Evolutionary conservation across 108 stramenopile species (phyloP).

Genomic region (Mediolabrus comicus): DNA sequence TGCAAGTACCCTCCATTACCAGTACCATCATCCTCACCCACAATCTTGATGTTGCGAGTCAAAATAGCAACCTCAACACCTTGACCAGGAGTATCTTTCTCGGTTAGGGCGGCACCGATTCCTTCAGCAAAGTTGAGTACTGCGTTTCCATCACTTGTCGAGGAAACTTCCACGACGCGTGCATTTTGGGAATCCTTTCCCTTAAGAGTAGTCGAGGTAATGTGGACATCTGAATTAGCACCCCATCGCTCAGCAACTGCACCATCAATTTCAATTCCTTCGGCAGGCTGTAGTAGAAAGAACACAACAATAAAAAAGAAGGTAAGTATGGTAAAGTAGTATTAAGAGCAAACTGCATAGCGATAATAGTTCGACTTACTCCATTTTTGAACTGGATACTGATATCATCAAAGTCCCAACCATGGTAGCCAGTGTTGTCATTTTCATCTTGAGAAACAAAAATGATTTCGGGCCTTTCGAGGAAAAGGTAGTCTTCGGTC

Average conservation of each 20-base stretch:
- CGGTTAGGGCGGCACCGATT: constrained; percentile 41
- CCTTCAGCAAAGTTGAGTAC: constrained; percentile 39
- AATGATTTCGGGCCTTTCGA: background rate
- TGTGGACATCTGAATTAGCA: constrained; percentile 50
- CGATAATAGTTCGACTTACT: constrained; percentile 18
- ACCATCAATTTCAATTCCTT: constrained; percentile 25
- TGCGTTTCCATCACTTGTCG: constrained; percentile 32
- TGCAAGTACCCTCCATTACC: constrained; percentile 54
- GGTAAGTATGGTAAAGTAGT: background rate
- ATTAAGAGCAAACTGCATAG: too few species aligned
- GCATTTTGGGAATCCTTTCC: constrained; percentile 41
- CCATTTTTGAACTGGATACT: constrained; percentile 35
- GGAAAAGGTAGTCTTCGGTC: constrained; percentile 1
- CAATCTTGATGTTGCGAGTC: constrained; percentile 63
- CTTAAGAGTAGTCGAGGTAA: constrained; percentile 54
- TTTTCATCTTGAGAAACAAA: constrained; percentile 4
- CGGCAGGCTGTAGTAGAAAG: constrained; percentile 11
- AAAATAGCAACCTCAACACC: constrained; percentile 66
- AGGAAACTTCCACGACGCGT: constrained; percentile 17
- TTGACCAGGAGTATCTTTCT: constrained; percentile 42
- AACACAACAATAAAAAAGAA: background rate
- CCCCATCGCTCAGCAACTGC: constrained; percentile 34
- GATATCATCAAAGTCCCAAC: constrained; percentile 45
- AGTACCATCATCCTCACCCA: constrained; percentile 38
- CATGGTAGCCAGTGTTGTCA: constrained; percentile 11